phyloP scores from a whole-genome alignment of 805 yeast species.

The Sugiyamaella floridensis region DNA sequence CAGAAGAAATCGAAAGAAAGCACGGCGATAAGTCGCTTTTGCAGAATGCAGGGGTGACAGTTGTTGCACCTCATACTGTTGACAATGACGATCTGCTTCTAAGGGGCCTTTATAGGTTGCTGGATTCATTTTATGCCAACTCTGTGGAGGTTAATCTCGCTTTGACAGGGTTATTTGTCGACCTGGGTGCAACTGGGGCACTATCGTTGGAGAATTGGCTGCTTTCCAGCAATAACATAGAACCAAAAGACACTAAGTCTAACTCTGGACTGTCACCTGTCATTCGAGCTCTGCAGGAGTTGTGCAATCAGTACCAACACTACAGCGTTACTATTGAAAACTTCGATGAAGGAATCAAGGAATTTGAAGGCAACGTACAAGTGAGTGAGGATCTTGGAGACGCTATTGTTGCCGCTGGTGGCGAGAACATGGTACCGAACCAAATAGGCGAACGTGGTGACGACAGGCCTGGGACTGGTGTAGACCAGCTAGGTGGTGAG shows the following conservation, averaged over 20 bases:
- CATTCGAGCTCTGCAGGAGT: constrained; percentile 5
- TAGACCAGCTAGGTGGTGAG: not conserved
- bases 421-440: not conserved
- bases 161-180: constrained; percentile 22
- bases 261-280: not conserved
- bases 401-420: constrained; percentile 10
- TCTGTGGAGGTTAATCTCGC: constrained; percentile 24
- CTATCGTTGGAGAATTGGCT: constrained; percentile 20
- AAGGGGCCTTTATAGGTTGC: not conserved
- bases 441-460: not conserved
- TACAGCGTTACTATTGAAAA: constrained; percentile 2
- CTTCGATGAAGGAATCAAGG: constrained; percentile 10
- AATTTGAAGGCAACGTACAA: constrained; percentile 6
- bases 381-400: constrained; percentile 15
- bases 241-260: not conserved
- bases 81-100: constrained; percentile 7
- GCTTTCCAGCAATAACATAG: constrained; percentile 11
- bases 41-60: not conserved
- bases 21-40: constrained; percentile 1
- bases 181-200: constrained; percentile 22
- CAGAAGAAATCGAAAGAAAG: constrained; percentile 9
- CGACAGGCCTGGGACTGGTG: not conserved
- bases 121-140: constrained; percentile 20
- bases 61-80: constrained; percentile 3
- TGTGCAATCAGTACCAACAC: constrained; percentile 14